Evolutionary conservation across 257 asterid species (phyloP).

Genomic region (Solanum dulcamara): DNA sequence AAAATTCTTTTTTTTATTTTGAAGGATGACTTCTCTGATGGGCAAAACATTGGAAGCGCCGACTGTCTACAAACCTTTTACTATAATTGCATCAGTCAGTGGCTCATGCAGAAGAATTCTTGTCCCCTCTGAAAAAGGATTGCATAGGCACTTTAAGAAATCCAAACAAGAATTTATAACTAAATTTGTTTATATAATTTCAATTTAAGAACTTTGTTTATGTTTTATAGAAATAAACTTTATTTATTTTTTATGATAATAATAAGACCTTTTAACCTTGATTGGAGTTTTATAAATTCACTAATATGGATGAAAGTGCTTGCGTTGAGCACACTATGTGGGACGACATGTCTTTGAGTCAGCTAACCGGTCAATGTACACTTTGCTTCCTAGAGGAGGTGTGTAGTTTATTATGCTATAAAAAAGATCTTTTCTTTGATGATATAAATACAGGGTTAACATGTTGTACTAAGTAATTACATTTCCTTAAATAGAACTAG

Average conservation of each 20-base stretch:
- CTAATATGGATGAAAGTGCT: too few species aligned
- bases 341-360: conserved; percentile 85
- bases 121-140: background rate
- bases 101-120: background rate
- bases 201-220: too few species aligned
- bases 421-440: background rate
- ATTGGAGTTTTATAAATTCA: too few species aligned
- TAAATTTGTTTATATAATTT: too few species aligned
- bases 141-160: background rate
- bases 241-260: too few species aligned
- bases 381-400: conserved; percentile 90
- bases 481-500: background rate
- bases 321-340: too few species aligned
- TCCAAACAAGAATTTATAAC: background rate
- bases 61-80: background rate
- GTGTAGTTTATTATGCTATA: conserved; percentile 5
- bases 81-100: background rate
- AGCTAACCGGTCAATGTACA: conserved; percentile 83
- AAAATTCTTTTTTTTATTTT: background rate
- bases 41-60: background rate
- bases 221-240: too few species aligned
- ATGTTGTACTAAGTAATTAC: background rate
- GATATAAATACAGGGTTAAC: background rate
- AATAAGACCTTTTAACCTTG: too few species aligned
- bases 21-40: background rate